These are phyloP conservation scores for Cutaneotrichosporon spelunceum DNA, from an alignment of 1,284 basidiomycete genomes.

Conservation along the genomic window DNA sequence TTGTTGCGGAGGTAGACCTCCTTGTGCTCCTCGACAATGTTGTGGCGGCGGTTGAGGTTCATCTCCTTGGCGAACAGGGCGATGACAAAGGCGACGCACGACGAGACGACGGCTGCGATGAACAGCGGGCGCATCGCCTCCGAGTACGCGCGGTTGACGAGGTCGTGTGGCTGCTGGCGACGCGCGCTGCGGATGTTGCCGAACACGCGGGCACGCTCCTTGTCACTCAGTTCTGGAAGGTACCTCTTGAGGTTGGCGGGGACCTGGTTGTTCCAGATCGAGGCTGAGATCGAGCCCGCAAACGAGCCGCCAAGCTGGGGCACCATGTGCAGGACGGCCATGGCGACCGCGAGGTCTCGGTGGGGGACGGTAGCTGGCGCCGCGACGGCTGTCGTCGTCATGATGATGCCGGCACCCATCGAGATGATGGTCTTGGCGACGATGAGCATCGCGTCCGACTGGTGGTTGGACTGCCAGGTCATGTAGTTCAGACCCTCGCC, in stretches of 20 bases:
- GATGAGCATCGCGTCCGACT: constrained; percentile 37
- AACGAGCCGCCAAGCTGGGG: constrained; percentile 50
- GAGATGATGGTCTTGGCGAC: constrained; percentile 30
- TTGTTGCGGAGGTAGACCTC: constrained; percentile 30
- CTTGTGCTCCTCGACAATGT: constrained; percentile 36
- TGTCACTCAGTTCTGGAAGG: constrained; percentile 32
- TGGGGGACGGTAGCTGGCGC: constrained; percentile 50
- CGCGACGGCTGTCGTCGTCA: constrained; percentile 48
- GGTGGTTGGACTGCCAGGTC: constrained; percentile 8
- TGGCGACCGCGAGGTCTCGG: constrained; percentile 49
- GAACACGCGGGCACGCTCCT: constrained; percentile 33
- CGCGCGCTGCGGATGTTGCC: constrained; percentile 35
- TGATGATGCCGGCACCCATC: constrained; percentile 32
- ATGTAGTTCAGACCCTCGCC: constrained; percentile 19
- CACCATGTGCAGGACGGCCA: constrained; percentile 49
- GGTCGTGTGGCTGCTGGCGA: constrained; percentile 33
- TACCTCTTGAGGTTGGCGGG: constrained; percentile 32
- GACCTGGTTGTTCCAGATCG: constrained; percentile 42
- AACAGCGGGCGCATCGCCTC: constrained; percentile 31
- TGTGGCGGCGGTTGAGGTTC: constrained; percentile 36
- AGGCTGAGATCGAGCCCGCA: constrained; percentile 40
- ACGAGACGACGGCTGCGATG: constrained; percentile 32
- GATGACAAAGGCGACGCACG: constrained; percentile 32
- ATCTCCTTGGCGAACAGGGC: constrained; percentile 35
- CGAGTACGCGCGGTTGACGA: constrained; percentile 37